Conservation (phyloP, 352 stramenopile genomes). For the Phytophthora niederhauseri region DNA sequence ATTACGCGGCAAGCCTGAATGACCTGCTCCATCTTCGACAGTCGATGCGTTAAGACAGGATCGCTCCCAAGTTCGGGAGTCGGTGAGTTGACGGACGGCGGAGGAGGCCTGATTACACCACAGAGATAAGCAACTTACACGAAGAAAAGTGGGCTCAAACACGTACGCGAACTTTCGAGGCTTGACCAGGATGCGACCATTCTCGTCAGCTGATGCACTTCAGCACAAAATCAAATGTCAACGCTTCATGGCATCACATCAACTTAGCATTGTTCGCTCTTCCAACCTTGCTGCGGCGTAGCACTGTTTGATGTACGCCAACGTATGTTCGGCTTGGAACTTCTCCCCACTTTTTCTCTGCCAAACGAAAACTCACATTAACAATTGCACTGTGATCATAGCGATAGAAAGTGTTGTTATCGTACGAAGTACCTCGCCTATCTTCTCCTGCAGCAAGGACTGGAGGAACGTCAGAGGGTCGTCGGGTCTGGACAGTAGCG, state of each 20-base stretch:
- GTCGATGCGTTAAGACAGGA: constrained; percentile 53
- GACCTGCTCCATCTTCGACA: constrained; percentile 77
- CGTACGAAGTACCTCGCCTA: constrained; percentile 56
- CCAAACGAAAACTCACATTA: neutral
- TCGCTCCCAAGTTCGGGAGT: constrained; percentile 34
- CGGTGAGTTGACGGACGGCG: neutral
- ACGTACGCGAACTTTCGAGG: constrained; percentile 67
- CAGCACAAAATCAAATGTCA: constrained; percentile 2
- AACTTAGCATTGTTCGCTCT: neutral
- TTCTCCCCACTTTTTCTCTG: constrained; percentile 59
- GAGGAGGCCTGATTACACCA: constrained; percentile 12
- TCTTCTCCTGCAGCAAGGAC: constrained; percentile 82
- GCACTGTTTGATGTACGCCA: constrained; percentile 88
- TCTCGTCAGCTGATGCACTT: constrained; percentile 83
- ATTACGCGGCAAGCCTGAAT: constrained; percentile 83
- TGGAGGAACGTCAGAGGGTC: constrained; percentile 88
- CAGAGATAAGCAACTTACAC: neutral
- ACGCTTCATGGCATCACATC: neutral
- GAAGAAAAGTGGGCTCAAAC: neutral
- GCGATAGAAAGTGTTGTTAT: no score
- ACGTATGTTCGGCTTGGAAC: constrained; percentile 81
- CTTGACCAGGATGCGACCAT: constrained; percentile 79
- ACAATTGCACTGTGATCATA: neutral
- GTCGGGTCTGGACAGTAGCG: constrained; percentile 81
- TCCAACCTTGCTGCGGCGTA: constrained; percentile 81